Conservation (phyloP, 1,284 basidiomycete species). For the Melampsora americana region DNA sequence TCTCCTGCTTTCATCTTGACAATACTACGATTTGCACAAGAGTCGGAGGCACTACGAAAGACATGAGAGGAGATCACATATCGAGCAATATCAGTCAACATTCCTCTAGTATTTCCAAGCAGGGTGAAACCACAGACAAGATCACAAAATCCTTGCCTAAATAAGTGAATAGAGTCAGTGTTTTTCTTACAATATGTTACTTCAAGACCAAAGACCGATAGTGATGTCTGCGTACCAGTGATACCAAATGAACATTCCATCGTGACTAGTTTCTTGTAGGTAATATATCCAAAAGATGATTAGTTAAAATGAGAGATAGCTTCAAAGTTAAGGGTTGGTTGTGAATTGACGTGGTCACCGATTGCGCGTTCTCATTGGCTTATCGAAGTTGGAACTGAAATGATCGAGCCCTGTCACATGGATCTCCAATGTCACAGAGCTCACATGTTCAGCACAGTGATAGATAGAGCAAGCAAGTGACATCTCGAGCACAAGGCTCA, state of each 20-base stretch:
- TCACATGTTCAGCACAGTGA: no score
- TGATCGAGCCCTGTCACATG: no score
- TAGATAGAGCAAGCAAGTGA: no score
- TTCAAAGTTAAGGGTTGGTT: no score
- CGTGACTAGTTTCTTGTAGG: conserved; percentile 60
- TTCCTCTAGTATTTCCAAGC: background rate
- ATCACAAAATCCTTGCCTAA: conserved; percentile 87
- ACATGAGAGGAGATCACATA: background rate
- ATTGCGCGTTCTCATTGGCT: background rate
- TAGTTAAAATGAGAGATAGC: no score
- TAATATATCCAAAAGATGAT: no score
- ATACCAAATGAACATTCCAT: conserved; percentile 62
- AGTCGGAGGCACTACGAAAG: conserved; percentile 68
- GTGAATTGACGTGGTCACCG: background rate
- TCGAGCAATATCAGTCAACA: background rate
- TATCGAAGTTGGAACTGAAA: no score
- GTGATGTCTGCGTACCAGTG: conserved; percentile 53
- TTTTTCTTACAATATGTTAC: background rate
- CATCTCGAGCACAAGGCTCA: no score
- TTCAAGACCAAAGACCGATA: conserved; percentile 46
- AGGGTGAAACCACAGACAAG: conserved; percentile 54
- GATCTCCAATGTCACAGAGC: no score
- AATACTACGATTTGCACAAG: conserved; percentile 80
- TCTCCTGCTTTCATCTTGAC: conserved; percentile 96
- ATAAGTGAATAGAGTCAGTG: conserved; percentile 53